Evolutionary conservation across 345 rosid genomes (phyloP), one percentile per base, ranked within the genome.

Genomic region (Streptanthus diversifolius): DNA sequence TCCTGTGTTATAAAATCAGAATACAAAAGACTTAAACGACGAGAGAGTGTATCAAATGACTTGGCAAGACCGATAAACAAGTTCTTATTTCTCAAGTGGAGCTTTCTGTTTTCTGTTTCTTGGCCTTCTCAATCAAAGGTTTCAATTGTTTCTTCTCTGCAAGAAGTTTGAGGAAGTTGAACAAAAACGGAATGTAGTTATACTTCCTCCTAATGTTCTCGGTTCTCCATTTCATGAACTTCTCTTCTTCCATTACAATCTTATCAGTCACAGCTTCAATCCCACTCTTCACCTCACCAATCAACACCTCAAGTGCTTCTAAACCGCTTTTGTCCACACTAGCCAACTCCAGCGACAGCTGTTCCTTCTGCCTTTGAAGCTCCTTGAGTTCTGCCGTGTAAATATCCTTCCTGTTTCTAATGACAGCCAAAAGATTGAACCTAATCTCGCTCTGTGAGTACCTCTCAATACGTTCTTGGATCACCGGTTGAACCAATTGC

Each of bases 111-210:
- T 90, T 95, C 88, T 90, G 97, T 85, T 90, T 91, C 86, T 88
- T 95, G 44, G 99, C 99, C 77, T 92, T 92, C 86, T 95, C 99
- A 18, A 92, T 88, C 30, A 95, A 89, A 18, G 98, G 98, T 75
- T 92, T 95, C 86, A 95, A 79, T 83, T 95, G 99, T 90, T 91
- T 95, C 92, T 95, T 95, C 80, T 92, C 99, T 0, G 99, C 98
- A 8, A 95, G 98, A 80, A 92, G 86, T 82, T 95, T 95, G 45
- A 95, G 93, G 82, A 95, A 95, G 79, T 92, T 92, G 66, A 95
- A 95, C 78, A 95, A 66, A 70, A 95, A 92, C 12, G 99, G 99
- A 53, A 95, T 95, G 79, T 95, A 95, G 72, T 95, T 95, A 80
- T 95, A 98, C 82, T 95, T 95, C 86, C 99, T 79, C 15, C 99